These are phyloP conservation scores for Coccomyxa sp. DNA, from an alignment of 139 green algal genomes.

Conservation along the genomic window DNA sequence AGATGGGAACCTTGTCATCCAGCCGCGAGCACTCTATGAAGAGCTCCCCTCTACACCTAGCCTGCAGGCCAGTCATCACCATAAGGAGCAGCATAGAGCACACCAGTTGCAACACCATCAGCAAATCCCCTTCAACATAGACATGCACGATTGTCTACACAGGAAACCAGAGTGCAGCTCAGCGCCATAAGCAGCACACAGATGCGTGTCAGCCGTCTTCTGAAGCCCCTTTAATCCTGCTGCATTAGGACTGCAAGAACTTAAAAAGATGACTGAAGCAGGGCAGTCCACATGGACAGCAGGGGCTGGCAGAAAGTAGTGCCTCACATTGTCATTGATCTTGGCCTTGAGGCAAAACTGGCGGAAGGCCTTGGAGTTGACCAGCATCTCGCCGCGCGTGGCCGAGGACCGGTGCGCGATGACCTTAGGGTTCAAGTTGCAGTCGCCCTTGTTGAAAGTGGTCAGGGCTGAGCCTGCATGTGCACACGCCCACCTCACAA, in stretches of 20 bases:
- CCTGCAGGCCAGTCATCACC: background rate
- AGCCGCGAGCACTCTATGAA: background rate
- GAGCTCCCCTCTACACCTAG: background rate
- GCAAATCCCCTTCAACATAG: no score
- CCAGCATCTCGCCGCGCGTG: constrained; percentile 44
- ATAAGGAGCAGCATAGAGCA: background rate
- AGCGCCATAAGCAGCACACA: no score
- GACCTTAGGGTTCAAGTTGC: constrained; percentile 24
- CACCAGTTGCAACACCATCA: background rate
- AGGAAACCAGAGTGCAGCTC: no score
- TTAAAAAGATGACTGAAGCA: no score
- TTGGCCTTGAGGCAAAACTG: constrained; percentile 26
- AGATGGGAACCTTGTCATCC: background rate
- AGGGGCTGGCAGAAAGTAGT: background rate
- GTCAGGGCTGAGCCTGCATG: constrained; percentile 36
- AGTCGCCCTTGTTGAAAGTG: constrained; percentile 27
- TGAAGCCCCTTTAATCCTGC: no score
- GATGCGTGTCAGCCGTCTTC: no score
- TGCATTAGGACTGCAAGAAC: no score
- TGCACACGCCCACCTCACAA: background rate
- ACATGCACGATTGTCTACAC: no score
- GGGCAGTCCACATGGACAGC: background rate
- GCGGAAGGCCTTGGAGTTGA: constrained; percentile 22
- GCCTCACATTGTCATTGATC: constrained; percentile 26
- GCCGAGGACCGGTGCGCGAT: constrained; percentile 29